Percentiles rank a stretch among this genome's conserved stretches.
Conservation (phyloP, 2,329 filamentous ascomycete genomes). For the Apiospora pterosperma region DNA sequence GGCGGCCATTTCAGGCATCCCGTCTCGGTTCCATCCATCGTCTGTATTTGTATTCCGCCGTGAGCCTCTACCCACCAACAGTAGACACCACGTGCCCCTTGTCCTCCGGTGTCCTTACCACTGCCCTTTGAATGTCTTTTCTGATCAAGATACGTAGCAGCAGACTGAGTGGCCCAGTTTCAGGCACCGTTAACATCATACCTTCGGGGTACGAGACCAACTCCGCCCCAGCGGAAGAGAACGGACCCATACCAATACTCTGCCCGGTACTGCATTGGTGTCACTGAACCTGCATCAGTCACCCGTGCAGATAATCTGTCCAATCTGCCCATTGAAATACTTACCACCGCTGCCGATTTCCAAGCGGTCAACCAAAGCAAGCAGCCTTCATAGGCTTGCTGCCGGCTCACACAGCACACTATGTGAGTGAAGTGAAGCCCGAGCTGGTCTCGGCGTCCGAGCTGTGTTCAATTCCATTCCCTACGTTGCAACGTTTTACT, state of each 20-base stretch:
- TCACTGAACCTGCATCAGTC: background rate
- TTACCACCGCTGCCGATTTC: conserved; percentile 6
- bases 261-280: background rate
- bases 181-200: background rate
- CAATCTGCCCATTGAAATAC: conserved; percentile 3
- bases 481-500: background rate
- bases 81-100: conserved; percentile 1
- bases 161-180: background rate
- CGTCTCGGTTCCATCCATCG: background rate
- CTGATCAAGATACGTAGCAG: background rate
- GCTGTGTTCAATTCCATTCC: background rate
- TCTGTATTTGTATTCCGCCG: background rate
- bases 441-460: background rate
- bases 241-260: conserved; percentile 1
- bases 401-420: conserved; percentile 23
- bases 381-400: conserved; percentile 21
- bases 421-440: conserved; percentile 32
- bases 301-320: background rate
- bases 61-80: background rate
- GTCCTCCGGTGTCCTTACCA: background rate
- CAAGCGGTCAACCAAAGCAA: conserved; percentile 14
- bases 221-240: background rate
- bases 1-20: conserved; percentile 4
- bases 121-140: background rate
- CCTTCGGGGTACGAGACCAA: background rate